These are phyloP conservation scores for Boletus edulis DNA, from an alignment of 768 basidiomycete species.

Conservation along the genomic window DNA sequence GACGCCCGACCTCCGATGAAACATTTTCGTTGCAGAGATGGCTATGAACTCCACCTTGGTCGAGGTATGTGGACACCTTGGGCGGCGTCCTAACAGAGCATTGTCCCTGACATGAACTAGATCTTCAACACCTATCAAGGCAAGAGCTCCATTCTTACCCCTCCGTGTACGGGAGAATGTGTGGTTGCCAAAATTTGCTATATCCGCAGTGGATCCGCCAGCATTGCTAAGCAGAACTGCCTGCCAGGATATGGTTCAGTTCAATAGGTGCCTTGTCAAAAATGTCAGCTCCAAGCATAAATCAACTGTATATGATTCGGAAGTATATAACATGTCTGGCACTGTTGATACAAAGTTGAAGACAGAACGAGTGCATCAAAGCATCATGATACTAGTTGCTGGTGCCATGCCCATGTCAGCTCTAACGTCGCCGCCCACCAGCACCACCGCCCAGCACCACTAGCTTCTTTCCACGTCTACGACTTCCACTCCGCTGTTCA, in stretches of 20 bases:
- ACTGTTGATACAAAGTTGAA: not conserved
- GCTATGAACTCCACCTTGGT: slow-evolving; percentile 54
- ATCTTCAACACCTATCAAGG: slow-evolving; percentile 71
- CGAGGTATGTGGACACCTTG: slow-evolving; percentile 40
- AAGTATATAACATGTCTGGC: slow-evolving; percentile 7
- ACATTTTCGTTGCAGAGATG: slow-evolving; percentile 45
- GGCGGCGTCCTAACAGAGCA: not conserved
- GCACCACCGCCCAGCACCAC: slow-evolving; percentile 72
- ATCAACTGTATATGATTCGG: not conserved
- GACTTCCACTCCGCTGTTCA: slow-evolving; percentile 54
- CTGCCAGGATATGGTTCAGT: slow-evolving; percentile 62
- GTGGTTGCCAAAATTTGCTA: slow-evolving; percentile 71
- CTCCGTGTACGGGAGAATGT: slow-evolving; percentile 60
- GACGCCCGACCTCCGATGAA: not conserved
- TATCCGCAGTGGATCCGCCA: slow-evolving; percentile 69
- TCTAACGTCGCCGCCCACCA: slow-evolving; percentile 47
- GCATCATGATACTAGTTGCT: not conserved
- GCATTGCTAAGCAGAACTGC: slow-evolving; percentile 61
- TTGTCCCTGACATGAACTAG: slow-evolving; percentile 31
- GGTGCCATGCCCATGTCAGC: not conserved
- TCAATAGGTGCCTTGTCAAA: slow-evolving; percentile 30
- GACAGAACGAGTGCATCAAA: not conserved
- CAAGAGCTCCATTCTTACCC: slow-evolving; percentile 56
- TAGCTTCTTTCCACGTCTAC: slow-evolving; percentile 60
- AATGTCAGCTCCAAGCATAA: not conserved